Evolutionary conservation across 73 alveolate genomes (phyloP).

Genomic region (Halteria grandinella): DNA sequence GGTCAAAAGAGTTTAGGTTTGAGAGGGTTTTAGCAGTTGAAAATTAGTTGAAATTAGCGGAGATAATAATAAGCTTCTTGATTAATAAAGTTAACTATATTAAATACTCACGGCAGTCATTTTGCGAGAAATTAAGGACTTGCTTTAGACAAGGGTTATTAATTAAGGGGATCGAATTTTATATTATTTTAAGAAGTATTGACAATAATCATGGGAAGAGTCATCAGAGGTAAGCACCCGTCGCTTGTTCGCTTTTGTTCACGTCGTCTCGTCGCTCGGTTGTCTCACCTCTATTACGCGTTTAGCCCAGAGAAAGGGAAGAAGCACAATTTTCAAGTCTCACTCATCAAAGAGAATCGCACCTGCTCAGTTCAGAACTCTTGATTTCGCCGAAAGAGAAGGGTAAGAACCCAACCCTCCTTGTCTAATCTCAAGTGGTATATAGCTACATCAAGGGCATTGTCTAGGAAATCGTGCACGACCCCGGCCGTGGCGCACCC

Average conservation of each 20-base stretch:
- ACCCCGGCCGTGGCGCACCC: constrained; percentile 98
- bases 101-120: no score
- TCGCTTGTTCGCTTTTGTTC: no score
- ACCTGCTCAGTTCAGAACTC: constrained; percentile 88
- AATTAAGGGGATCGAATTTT: constrained; percentile 15
- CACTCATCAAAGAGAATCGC: constrained; percentile 79
- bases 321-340: constrained; percentile 75
- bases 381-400: constrained; percentile 84
- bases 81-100: no score
- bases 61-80: no score
- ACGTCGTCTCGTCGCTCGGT: background rate
- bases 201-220: constrained; percentile 68
- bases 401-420: constrained; percentile 60
- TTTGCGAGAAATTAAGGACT: no score
- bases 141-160: no score
- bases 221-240: constrained; percentile 57
- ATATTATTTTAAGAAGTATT: constrained; percentile 31
- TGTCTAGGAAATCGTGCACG: constrained; percentile 92
- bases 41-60: no score
- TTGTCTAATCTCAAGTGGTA: background rate
- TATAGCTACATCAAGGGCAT: constrained; percentile 77
- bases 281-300: constrained; percentile 1
- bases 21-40: no score
- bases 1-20: no score
- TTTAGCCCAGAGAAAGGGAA: constrained; percentile 81